Evolutionary conservation across 768 basidiomycete genomes (phyloP).

Genomic region (Gloeophyllum trabeum): DNA sequence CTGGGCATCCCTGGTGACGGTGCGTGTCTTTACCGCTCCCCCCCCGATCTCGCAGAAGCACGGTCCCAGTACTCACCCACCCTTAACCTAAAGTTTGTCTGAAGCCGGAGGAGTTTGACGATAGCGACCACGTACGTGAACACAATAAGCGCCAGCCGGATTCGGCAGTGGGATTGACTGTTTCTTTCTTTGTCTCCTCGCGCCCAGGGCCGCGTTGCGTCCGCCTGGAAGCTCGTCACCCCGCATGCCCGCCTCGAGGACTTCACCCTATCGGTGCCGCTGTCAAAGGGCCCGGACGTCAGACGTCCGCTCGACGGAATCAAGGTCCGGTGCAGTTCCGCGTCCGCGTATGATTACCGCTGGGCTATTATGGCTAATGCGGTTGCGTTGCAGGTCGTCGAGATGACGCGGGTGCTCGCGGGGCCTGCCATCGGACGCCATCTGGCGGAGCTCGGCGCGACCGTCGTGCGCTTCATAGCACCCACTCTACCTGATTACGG

Average conservation of each 20-base stretch:
- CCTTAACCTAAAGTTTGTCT: neutral
- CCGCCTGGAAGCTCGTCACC: neutral
- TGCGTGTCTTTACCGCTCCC: neutral
- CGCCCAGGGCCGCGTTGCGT: neutral
- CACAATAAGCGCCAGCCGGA: no score
- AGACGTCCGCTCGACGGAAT: neutral
- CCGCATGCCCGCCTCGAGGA: neutral
- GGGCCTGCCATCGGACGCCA: constrained; percentile 13
- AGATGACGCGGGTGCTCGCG: constrained; percentile 19
- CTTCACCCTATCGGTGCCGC: neutral
- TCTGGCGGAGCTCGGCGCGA: constrained; percentile 18
- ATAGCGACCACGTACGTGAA: neutral
- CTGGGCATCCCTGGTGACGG: neutral
- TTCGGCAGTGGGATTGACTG: no score
- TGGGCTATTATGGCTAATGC: neutral
- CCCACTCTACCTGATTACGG: constrained; percentile 14
- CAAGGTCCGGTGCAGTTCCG: neutral
- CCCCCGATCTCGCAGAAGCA: neutral
- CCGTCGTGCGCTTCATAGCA: constrained; percentile 17
- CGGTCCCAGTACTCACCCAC: neutral
- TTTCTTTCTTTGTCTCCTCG: no score
- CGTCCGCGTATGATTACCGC: no score
- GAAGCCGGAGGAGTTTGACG: neutral
- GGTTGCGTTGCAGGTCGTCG: constrained; percentile 15
- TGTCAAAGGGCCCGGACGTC: neutral